Percentiles rank a stretch among this genome's conserved stretches.
These are phyloP conservation scores for Pseudopediastrum boryanum DNA, from an alignment of 139 green algal genomes.

Conservation along the genomic window DNA sequence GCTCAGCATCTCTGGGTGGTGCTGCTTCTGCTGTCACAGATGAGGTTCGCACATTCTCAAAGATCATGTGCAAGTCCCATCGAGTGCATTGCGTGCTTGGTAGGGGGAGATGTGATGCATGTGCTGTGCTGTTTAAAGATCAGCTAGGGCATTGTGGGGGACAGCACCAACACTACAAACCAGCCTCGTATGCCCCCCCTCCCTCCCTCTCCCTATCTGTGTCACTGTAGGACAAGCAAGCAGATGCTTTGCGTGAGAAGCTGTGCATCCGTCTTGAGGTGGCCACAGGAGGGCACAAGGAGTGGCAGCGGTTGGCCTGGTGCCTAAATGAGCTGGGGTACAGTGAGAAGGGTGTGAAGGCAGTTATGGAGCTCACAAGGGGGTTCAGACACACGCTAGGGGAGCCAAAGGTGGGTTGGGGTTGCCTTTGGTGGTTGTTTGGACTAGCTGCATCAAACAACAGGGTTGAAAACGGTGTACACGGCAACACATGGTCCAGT, in stretches of 20 bases:
- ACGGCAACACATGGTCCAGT: neutral
- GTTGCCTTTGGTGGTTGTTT: neutral
- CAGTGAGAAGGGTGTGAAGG: slow-evolving; percentile 80
- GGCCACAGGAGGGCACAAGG: slow-evolving; percentile 7
- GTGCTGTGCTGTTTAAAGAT: no score
- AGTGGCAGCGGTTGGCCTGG: slow-evolving; percentile 88
- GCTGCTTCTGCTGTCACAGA: no score
- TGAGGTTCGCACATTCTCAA: no score
- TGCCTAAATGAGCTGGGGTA: slow-evolving; percentile 81
- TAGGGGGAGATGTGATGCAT: no score
- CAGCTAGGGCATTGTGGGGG: no score
- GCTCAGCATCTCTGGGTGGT: no score
- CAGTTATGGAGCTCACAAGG: slow-evolving; percentile 75
- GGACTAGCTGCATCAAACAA: neutral
- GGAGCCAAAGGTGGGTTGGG: slow-evolving; percentile 62
- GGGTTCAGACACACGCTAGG: slow-evolving; percentile 81
- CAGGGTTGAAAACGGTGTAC: neutral
- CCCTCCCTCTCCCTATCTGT: neutral
- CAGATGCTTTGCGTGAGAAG: slow-evolving; percentile 38
- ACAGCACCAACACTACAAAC: no score
- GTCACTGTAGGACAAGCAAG: slow-evolving; percentile 40
- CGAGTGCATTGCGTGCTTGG: no score
- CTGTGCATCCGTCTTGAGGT: slow-evolving; percentile 17
- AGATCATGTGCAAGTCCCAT: no score
- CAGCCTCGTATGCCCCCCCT: no score